Conservation (phyloP, 768 basidiomycete species). For the Lepiota venenata region DNA sequence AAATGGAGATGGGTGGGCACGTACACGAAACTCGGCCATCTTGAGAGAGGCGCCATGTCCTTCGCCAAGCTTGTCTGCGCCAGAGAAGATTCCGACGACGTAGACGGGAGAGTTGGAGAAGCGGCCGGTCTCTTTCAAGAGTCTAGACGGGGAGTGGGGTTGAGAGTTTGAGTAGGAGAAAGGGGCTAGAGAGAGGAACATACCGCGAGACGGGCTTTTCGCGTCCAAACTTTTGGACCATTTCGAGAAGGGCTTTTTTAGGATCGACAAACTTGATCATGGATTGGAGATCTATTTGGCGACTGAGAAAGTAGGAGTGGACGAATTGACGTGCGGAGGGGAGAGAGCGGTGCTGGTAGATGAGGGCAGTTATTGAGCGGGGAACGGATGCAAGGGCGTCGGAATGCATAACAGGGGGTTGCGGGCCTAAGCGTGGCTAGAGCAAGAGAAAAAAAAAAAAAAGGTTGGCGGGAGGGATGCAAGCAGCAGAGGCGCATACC, state of each 20-base stretch:
- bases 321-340: constrained; percentile 84
- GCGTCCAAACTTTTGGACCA: constrained; percentile 72
- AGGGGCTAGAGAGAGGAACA: constrained; percentile 6
- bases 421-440: constrained; percentile 45
- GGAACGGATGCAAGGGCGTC: constrained; percentile 89
- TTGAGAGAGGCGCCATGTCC: constrained; percentile 89
- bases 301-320: constrained; percentile 84
- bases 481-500: constrained; percentile 39
- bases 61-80: constrained; percentile 83
- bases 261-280: constrained; percentile 35
- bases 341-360: constrained; percentile 87
- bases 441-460: background rate
- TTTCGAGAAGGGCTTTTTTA: constrained; percentile 66
- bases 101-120: constrained; percentile 88
- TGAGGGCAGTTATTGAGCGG: constrained; percentile 80
- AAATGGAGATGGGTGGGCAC: constrained; percentile 22
- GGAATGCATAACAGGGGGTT: constrained; percentile 61
- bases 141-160: constrained; percentile 44
- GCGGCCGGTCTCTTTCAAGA: constrained; percentile 92
- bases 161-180: background rate
- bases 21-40: constrained; percentile 93
- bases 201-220: constrained; percentile 68
- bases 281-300: constrained; percentile 69
- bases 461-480: background rate
- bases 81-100: constrained; percentile 93